Base-by-base conservation (phyloP, 2,329 filamentous ascomycete genomes). In the Fusarium xylarioides region DNA sequence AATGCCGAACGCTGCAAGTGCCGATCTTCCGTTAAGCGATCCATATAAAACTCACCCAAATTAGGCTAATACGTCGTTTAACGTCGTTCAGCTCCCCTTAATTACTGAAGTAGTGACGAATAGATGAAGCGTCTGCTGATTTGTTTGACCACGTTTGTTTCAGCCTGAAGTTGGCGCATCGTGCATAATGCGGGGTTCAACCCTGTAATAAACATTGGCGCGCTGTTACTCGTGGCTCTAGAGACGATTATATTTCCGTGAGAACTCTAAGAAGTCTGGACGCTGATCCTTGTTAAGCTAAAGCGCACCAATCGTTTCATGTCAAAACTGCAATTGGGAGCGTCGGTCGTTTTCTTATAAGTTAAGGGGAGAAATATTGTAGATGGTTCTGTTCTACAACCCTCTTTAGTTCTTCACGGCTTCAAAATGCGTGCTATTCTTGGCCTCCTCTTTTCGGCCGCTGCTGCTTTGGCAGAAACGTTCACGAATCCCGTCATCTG, bases 401-500 rank as follows among this genome's bases (percentile, higher is more conserved):
- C 4, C 26, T 26, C 23, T n/a, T 28, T n/a, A n/a, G 10, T 54
- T 40, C 23, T 28, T 23, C 15, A 19, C 35, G 21, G 9, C 10
- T 35, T 59, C 44, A 67, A 46, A 30, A 67, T 66, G 64, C 64
- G 62, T 19, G 64, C 62, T 46, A 46, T 67, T 11, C 38, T 66
- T 26, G 64, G 62, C 19, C 52, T 67, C 11, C 14, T 67, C 23
- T 66, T 47, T 8, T 60, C 38, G 2, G 38, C 28, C 12, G 38
- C 44, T 19, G 38, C 26, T 5, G 28, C 38, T 0, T 7, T 64
- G 10, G 64, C 62, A 4, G 43, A 67, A 40, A 66, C 59, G 15
- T 67, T 67, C 2, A 67, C 64, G 0, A 67, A 67, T 28, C 62
- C 64, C 4, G 52, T 67, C 6, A 34, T 67, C 4, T 90, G 85